Evolutionary conservation across 345 rosid genomes (phyloP).

Genomic region (Aethionema arabicum): DNA sequence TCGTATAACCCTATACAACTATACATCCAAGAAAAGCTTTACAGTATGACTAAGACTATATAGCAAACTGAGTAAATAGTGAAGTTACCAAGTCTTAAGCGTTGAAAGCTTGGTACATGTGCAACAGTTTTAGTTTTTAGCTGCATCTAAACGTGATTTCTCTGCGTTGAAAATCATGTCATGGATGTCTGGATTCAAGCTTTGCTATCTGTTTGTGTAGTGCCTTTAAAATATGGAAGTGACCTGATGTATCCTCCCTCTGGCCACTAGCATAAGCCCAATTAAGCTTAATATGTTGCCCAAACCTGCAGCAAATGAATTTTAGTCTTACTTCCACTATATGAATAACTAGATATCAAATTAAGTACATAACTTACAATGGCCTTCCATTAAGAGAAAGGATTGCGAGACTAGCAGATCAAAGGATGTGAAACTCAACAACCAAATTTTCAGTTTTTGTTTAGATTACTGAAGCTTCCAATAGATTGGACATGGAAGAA

Average conservation of each 20-base stretch:
- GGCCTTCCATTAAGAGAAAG: slow-evolving; percentile 89
- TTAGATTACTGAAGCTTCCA: too few relatives aligned
- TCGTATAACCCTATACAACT: slow-evolving; percentile 11
- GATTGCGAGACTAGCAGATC: slow-evolving; percentile 89
- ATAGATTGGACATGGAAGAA: too few relatives aligned
- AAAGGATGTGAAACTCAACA: too few relatives aligned
- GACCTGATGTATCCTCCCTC: slow-evolving; percentile 93
- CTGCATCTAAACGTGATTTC: slow-evolving; percentile 47
- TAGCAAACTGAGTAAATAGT: background rate
- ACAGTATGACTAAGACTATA: slow-evolving; percentile 5
- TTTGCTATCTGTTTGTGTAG: slow-evolving; percentile 61
- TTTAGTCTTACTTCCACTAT: too few relatives aligned
- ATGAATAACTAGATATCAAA: too few relatives aligned
- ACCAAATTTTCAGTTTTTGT: too few relatives aligned
- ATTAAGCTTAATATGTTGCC: too few relatives aligned
- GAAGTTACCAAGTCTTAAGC: background rate
- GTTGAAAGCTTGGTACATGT: background rate
- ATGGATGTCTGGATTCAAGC: slow-evolving; percentile 42
- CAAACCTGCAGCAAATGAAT: slow-evolving; percentile 64
- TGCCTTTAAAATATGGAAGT: slow-evolving; percentile 61
- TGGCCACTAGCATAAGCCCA: slow-evolving; percentile 62
- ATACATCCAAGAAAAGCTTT: slow-evolving; percentile 15
- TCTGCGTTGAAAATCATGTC: slow-evolving; percentile 63
- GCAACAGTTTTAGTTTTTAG: slow-evolving; percentile 24
- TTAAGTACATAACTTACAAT: slow-evolving; percentile 52